Base-by-base conservation (phyloP, 2,329 filamentous ascomycete species). In the Diaporthe sp. region DNA sequence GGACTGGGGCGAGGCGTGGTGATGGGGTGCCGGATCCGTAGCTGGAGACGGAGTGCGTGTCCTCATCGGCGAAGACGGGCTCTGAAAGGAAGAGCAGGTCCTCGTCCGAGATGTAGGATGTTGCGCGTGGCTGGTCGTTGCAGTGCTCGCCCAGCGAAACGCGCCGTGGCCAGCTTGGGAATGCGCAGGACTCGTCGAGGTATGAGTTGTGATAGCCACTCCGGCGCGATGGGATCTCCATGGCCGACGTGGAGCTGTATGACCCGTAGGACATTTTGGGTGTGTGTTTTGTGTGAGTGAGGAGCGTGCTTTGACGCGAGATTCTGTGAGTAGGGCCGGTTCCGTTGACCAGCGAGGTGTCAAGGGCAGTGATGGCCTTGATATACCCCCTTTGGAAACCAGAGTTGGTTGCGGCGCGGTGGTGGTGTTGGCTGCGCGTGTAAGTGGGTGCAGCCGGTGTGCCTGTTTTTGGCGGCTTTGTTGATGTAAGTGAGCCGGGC, bases 91-190 rank as follows among this genome's bases (percentile, higher is more conserved):
- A 76, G 9, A 67, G 53, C 73, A 92, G 88, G 79, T 92, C 91
- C 83, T 92, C 91, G 84, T 93, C 91, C 57, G 90, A 91, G 77
- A 92, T 86, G 82, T 88, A 91, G 0, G 89, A 90, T 3, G 88
- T 88, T 25, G 89, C 87, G 76, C 87, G 86, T 7, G 75, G 67
- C 62, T 85, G 83, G 76, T 83, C 82, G 72, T 81, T 80, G 78
- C 84, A 82, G 72, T 83, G 83, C 78, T 86, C 84, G 71, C 84
- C 85, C 76, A 91, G 86, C 53, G 88, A 90, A 22, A 86, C 84
- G 57, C 90, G 86, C 75, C 89, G 87, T 37, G 90, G 89, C 90
- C 90, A 92, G 34, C 88, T 90, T 39, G 90, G 90, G 78, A 88
- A 91, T 37, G 90, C 90, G 83, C 90, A 91, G 51, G 83, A 83